Base-by-base conservation (phyloP, 257 asterid genomes). In the Solanum infundibuliforme region DNA sequence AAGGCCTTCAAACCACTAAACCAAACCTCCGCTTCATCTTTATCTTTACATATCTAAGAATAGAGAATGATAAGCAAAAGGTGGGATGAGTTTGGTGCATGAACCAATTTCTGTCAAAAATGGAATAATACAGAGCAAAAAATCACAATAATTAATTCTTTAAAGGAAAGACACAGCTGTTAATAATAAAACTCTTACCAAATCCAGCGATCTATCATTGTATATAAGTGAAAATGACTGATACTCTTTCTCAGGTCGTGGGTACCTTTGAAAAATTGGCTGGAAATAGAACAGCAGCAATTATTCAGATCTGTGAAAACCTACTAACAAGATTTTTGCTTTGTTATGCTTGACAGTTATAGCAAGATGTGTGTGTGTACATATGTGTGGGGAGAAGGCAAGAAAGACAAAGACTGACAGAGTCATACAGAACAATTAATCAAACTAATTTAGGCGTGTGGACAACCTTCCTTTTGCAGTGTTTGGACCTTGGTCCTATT, bases 21-120 rank as follows among this genome's bases (percentile, higher is more conserved):
- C 99, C 99, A 96, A 39, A 95, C 99, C 92, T 96, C 99, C 72
- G 99, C 98, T 93, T 96, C 99, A 91, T 96, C 99, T 93, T 96
- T 96, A 86, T 96, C 99, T 92, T 96, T 96, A 88, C 99, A 96
- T 90, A 96, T 96, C 99, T 96, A 90, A 72, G 86, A 88, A 86
- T 87, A 81, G 84, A 88, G 87, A 82, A 38, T 79, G 76, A 66
- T 81, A 68, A 84, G 72, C 34, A 91, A 43, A 86, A 65, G 81
- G 87, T 14, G 31, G 32, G 60, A 79, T 52, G 38, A 48, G 25
- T 86, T 43, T 36, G 43, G 60, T 79, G 91, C 72, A 43, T 31
- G 77, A 86, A 87, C 86, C 83, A 88, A 83, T 76, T 18, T 68
- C 81, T 83, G 83, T 66, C 76, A 12, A 76, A 20, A 52, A 14